phyloP scores from a whole-genome alignment of 805 yeast genomes.

The Starmerella etchellsii region DNA sequence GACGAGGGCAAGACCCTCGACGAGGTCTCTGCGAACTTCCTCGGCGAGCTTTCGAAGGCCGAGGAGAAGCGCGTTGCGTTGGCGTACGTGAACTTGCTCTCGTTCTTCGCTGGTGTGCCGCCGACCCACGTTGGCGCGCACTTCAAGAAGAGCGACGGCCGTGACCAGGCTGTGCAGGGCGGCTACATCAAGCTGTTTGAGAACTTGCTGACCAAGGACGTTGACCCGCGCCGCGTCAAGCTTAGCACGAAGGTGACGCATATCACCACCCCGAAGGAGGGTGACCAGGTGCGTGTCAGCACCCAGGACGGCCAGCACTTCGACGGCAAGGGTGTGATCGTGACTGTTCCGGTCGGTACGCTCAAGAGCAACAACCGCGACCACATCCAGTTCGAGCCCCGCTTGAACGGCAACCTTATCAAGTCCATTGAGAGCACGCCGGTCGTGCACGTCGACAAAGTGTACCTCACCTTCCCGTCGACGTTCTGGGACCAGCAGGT shows the following conservation, averaged over 20 bases:
- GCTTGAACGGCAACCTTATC: slow-evolving; percentile 10
- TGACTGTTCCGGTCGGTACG: slow-evolving; percentile 20
- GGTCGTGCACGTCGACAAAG: slow-evolving; percentile 56
- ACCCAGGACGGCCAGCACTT: slow-evolving; percentile 14
- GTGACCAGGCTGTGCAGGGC: slow-evolving; percentile 21
- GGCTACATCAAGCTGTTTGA: slow-evolving; percentile 18
- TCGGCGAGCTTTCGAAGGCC: slow-evolving; percentile 1
- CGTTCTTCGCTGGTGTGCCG: slow-evolving; percentile 10
- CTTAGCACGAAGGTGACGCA: slow-evolving; percentile 14
- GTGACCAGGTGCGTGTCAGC: slow-evolving; percentile 14
- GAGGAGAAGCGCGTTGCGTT: slow-evolving; percentile 11
- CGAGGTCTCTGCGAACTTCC: slow-evolving; percentile 12
- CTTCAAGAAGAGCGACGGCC: slow-evolving; percentile 13
- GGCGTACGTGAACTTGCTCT: slow-evolving; percentile 11
- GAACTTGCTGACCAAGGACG: slow-evolving; percentile 10
- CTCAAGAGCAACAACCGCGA: slow-evolving; percentile 12
- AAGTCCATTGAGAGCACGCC: slow-evolving; percentile 13
- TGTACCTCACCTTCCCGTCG: slow-evolving; percentile 50
- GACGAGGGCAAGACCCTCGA: slow-evolving; percentile 11
- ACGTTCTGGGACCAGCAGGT: slow-evolving; percentile 48
- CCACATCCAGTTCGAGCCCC: slow-evolving; percentile 18
- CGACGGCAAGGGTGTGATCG: slow-evolving; percentile 22
- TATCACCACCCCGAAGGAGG: slow-evolving; percentile 8
- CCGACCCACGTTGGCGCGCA: slow-evolving; percentile 10
- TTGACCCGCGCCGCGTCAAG: slow-evolving; percentile 14